Base-by-base conservation (phyloP, 2,329 filamentous ascomycete species). In the Didymella keratinophila region DNA sequence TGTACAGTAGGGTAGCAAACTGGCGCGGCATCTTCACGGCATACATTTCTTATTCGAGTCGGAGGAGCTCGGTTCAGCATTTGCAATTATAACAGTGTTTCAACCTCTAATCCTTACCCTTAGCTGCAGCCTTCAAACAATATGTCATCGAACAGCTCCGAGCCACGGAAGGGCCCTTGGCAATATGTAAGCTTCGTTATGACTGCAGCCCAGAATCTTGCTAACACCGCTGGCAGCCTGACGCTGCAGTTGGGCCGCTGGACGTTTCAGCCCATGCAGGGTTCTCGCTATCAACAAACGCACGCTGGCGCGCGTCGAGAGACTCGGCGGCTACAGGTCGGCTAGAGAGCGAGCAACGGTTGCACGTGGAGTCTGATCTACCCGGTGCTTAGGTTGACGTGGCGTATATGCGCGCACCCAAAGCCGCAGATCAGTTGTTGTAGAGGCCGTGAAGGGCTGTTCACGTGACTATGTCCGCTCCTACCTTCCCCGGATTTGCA, bases 181-280 rank as follows among this genome's bases (percentile, higher is more conserved):
- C 21, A 45, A 52, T 47, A 48, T 36, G 36, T 52, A 43, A 52
- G 48, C 43, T 48, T 47, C 44, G 37, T 23, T 56, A 56, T 49
- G 28, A 3, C 34, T 23, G 32, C 32, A 46, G 32, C 42, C 50
- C 32, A 39, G 34, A 44, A 14, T 20, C 25, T 27, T 14, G 39
- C 30, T 4, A 23, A 43, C 32, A 25, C 16, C 32, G 46, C 46
- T 21, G 18, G 10, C 30, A 11, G 39, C 30, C 9, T 20, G 21
- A 52, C 27, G 43, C 47, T 47, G 54, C 43, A 44, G 49, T 58
- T 52, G 55, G 55, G 55, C 49, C 44, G 36, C 27, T 30, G 37
- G 20, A 41, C 27, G 55, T 58, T 58, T 58, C 55, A 58, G 43
- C 18, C 10, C 14, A 44, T 52, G 55, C 49, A 52, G 55, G 49